Base-by-base conservation (phyloP, 352 stramenopile species). In the Pythium rhizo-oryzae region DNA sequence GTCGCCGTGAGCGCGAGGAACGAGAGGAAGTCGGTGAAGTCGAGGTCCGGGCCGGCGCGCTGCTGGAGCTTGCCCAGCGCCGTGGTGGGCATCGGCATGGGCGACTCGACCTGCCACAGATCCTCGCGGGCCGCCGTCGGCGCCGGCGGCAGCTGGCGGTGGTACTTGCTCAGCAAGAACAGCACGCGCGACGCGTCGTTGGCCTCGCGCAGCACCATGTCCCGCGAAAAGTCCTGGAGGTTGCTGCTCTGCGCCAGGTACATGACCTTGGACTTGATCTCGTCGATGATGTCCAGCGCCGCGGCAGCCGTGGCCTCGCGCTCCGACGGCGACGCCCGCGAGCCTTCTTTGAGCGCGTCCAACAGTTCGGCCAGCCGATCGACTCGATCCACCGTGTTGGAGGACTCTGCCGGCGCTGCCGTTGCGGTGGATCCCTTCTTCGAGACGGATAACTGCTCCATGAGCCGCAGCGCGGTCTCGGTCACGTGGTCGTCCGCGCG, bases 121-220 rank as follows among this genome's bases (percentile, higher is more conserved):
- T 57, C 25, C n/a, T 49, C 11, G 28, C 18, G 43, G 18, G 24
- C 15, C 15, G 43, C 55, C 30, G 24, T 12, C 19, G 44, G 46
- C 13, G 44, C 15, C 28, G 28, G 24, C 7, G 57, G 57, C n/a
- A 64, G 19, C 28, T 55, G 58, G 24, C 44, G 43, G 19, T 64
- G 30, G n/a, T 30, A 64, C 30, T 57, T 64, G 58, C 9, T 64
- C 44, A 64, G 46, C 28, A 56, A 25, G n/a, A 47, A 41, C 15
- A 64, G 19, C 28, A 28, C 46, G 19, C 46, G 44, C 30, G n/a
- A 33, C 16, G 25, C 58, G 25, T 55, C 58, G 9, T n/a, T 25
- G 19, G n/a, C 28, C 1, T 64, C 44, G 58, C 58, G 44, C 18
- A 30, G 11, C 2, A 57, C n/a, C 16, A 56, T 16, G 9, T 57